A percentile compares a stretch with the other conserved stretches of the same genome.
These are phyloP conservation scores for Groenewaldozyma salmanticensis DNA, from an alignment of 805 yeast species.

Conservation along the genomic window DNA sequence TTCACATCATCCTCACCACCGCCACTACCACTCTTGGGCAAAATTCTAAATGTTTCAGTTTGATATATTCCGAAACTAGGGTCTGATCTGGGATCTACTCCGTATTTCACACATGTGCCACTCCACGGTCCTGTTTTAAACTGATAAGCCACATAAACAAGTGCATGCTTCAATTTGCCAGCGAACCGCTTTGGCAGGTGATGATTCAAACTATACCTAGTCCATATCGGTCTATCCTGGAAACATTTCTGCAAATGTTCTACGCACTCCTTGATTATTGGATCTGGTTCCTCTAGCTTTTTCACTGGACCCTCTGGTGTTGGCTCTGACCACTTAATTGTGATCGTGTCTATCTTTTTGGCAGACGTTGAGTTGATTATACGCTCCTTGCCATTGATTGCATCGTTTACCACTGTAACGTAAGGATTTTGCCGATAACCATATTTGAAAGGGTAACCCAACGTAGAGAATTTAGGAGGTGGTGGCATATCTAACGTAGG, in stretches of 20 bases:
- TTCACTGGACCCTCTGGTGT: constrained; percentile 24
- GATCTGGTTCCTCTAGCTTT: constrained; percentile 38
- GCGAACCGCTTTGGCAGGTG: constrained; percentile 23
- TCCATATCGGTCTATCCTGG: constrained; percentile 72
- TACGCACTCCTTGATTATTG: constrained; percentile 28
- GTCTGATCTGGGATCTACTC: constrained; percentile 63
- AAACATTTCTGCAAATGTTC: constrained; percentile 38
- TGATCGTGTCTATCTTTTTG: constrained; percentile 24
- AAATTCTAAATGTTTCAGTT: constrained; percentile 70
- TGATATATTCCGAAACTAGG: constrained; percentile 54
- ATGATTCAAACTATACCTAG: constrained; percentile 50
- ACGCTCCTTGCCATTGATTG: constrained; percentile 27
- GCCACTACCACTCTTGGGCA: constrained; percentile 19
- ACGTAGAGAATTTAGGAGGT: constrained; percentile 73
- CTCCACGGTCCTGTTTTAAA: constrained; percentile 94
- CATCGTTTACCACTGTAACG: constrained; percentile 45
- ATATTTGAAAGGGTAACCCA: constrained; percentile 68
- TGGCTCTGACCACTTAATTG: constrained; percentile 27
- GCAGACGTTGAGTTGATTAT: constrained; percentile 25
- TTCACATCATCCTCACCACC: constrained; percentile 24
- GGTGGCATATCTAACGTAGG: constrained; percentile 60
- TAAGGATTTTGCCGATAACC: constrained; percentile 67
- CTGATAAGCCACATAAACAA: constrained; percentile 77
- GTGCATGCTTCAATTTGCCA: constrained; percentile 54
- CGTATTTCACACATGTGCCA: constrained; percentile 68